Conservation (phyloP, 345 rosid genomes). For the Trapa bicornis region DNA sequence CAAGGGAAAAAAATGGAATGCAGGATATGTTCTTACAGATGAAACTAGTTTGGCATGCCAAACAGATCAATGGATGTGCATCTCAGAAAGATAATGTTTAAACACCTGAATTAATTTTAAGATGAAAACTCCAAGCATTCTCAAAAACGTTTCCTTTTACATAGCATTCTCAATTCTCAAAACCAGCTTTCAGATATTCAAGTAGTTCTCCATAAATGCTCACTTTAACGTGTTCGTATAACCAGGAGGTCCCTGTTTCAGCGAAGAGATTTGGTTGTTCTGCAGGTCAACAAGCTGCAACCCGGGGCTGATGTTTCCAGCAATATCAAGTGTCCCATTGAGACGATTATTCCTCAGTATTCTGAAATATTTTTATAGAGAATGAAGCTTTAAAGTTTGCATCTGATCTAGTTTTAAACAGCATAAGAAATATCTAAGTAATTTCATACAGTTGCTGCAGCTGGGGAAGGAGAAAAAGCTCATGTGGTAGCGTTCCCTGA, state of each 20-base stretch:
- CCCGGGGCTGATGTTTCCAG: constrained; percentile 6
- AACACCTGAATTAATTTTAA: no score
- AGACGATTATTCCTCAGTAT: constrained; percentile 19
- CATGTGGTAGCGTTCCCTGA: constrained; percentile 10
- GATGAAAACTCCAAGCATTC: no score
- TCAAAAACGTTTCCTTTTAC: no score
- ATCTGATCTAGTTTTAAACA: no score
- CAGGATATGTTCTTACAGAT: no score
- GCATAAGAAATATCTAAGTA: no score
- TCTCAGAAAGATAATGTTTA: no score
- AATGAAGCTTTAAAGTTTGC: not conserved
- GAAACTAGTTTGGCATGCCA: no score
- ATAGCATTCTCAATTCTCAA: not conserved
- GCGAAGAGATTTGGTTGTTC: constrained; percentile 13
- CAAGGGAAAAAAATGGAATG: no score
- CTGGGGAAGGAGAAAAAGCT: constrained; percentile 8
- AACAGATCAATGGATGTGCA: no score
- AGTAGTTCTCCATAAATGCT: constrained; percentile 10
- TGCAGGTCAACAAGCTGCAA: constrained; percentile 20
- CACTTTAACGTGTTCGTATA: constrained; percentile 44
- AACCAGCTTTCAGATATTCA: not conserved
- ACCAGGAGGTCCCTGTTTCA: constrained; percentile 7
- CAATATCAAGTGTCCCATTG: constrained; percentile 23
- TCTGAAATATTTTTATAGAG: constrained; percentile 6
- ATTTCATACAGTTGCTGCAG: constrained; percentile 11